Base-by-base conservation (phyloP, 1,139 yeast genomes). In the Magnusiomyces paraingens region DNA sequence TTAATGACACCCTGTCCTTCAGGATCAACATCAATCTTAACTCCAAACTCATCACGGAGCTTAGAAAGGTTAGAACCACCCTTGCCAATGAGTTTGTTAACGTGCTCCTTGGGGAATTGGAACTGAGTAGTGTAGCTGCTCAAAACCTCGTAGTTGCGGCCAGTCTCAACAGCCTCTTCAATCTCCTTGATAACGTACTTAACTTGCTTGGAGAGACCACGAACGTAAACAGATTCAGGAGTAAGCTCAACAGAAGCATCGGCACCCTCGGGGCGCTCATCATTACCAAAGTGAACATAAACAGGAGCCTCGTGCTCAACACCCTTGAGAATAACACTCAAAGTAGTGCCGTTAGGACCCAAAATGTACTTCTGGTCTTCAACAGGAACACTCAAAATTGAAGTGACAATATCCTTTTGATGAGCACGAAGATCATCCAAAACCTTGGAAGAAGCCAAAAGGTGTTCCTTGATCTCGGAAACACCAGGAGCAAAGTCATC, bases 51-150 rank as follows among this genome's bases (percentile, higher is more conserved):
- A n/a, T 86, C 89, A 61, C 85, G 79, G 60, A 89, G 71, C 53
- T 81, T 73, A 62, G 81, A 79, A 67, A 93, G 73, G 66, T 83
- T 81, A 46, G 87, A 73, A 55, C 99, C 99, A 58, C 82, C 87
- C 68, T 85, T 86, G 61, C 99, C 99, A 69, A 94, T 89, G 55
- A 94, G 77, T 70, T 95, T 83, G 45, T 94, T 79, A 57, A 91
- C 75, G 49, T 82, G 80, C 55, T 77, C 73, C 1, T 81, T 70
- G 57, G 97, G 95, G 64, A 89, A 83, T 47, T 74, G 75, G 60
- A 81, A 71, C 44, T 78, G 73, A 21, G 82, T 70, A 52, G 75
- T 71, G 69, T 79, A 86, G 52, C 80, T 79, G 57, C 83, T 80
- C 29, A 82, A 79, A 54, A 74, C 76, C 56, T 79, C 84, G 62